A percentile compares a stretch with the other conserved stretches of the same genome.
Evolutionary conservation across 2,329 filamentous ascomycete species (phyloP).

Genomic region (Pseudogymnoascus sp.): DNA sequence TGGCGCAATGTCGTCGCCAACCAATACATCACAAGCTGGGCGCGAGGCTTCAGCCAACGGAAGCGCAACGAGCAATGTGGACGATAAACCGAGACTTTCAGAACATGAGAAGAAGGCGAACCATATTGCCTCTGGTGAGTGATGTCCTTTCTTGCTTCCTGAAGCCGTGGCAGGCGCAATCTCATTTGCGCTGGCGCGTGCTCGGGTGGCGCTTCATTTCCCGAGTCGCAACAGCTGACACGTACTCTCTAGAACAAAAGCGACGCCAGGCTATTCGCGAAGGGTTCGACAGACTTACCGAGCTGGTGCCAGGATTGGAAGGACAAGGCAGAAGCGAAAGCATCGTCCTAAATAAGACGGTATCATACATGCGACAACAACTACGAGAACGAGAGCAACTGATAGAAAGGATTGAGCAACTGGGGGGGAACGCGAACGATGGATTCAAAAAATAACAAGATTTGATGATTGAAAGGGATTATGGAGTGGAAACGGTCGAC

Average conservation of each 20-base stretch:
- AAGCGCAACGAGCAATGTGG: constrained; percentile 12
- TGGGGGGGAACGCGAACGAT: constrained; percentile 41
- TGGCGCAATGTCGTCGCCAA: neutral
- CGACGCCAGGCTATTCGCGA: constrained; percentile 49
- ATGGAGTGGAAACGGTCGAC: neutral
- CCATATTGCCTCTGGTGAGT: constrained; percentile 53
- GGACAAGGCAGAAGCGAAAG: constrained; percentile 65
- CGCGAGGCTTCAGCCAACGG: neutral
- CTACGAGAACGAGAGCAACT: constrained; percentile 43
- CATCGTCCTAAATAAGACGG: constrained; percentile 54
- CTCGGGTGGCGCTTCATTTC: neutral
- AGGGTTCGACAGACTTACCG: constrained; percentile 61
- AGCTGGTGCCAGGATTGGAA: constrained; percentile 60
- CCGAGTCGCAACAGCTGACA: neutral
- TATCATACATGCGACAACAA: constrained; percentile 46
- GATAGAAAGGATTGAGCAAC: constrained; percentile 42
- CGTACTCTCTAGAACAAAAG: constrained; percentile 40
- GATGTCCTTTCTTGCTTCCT: neutral
- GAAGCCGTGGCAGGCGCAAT: neutral
- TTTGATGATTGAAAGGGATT: neutral
- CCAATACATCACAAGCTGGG: neutral
- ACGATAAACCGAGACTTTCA: constrained; percentile 57
- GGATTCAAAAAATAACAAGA: constrained; percentile 12
- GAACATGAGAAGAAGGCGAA: constrained; percentile 68
- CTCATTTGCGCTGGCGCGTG: neutral